These are phyloP conservation scores for Prunus kanzakura DNA, from an alignment of 306 rosid genomes.

Conservation along the genomic window DNA sequence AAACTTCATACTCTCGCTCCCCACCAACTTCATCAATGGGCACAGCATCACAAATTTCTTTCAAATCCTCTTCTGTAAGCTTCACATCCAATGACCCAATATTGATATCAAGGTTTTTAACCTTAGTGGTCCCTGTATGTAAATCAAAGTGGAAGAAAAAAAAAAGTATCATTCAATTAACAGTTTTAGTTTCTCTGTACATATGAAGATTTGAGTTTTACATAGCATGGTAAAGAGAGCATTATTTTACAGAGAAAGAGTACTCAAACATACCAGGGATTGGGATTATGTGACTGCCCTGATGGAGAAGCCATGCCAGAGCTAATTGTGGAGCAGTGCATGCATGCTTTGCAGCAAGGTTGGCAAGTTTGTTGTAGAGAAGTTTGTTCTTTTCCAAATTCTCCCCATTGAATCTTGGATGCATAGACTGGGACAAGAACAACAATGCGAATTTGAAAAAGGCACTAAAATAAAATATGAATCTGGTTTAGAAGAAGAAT, in stretches of 20 bases:
- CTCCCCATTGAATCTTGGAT: slow-evolving; percentile 64
- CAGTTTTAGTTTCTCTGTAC: too few relatives aligned
- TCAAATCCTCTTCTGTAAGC: slow-evolving; percentile 50
- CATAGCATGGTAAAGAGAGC: too few relatives aligned
- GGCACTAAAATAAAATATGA: background rate
- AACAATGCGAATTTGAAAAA: slow-evolving; percentile 5
- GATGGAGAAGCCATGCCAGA: slow-evolving; percentile 70
- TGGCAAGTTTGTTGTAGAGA: slow-evolving; percentile 40
- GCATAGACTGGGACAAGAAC: slow-evolving; percentile 35
- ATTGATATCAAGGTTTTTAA: slow-evolving; percentile 57
- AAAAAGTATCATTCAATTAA: too few relatives aligned
- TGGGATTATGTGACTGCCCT: slow-evolving; percentile 59
- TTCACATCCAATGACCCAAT: slow-evolving; percentile 51
- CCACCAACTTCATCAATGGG: slow-evolving; percentile 54
- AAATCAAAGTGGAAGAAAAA: background rate
- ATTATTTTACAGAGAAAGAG: too few relatives aligned
- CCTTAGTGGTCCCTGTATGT: slow-evolving; percentile 55
- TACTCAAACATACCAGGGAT: slow-evolving; percentile 51
- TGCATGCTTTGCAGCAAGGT: slow-evolving; percentile 46
- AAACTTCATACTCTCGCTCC: slow-evolving; percentile 30
- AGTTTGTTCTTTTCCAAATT: slow-evolving; percentile 60
- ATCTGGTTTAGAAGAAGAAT: background rate
- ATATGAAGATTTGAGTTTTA: too few relatives aligned
- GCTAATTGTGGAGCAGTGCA: slow-evolving; percentile 64
- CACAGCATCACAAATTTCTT: slow-evolving; percentile 58